phyloP scores from a whole-genome alignment of 805 yeast genomes.

The Cyberlindnera veronae region DNA sequence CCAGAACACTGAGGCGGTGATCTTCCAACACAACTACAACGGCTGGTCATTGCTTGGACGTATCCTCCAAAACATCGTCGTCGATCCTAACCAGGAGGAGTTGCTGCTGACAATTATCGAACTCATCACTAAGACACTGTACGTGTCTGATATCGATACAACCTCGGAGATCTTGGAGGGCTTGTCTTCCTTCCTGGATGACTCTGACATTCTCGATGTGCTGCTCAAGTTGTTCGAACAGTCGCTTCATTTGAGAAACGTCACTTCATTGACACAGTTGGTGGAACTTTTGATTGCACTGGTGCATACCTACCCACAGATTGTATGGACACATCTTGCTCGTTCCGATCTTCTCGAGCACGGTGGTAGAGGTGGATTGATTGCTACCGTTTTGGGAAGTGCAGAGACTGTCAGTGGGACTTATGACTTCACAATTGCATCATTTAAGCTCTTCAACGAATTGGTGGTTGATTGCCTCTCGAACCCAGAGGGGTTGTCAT shows the following conservation, averaged over 20 bases:
- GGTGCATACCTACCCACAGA: constrained; percentile 48
- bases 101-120: constrained; percentile 47
- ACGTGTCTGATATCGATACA: constrained; percentile 36
- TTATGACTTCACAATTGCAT: constrained; percentile 58
- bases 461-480: constrained; percentile 49
- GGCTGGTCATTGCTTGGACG: constrained; percentile 91
- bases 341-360: constrained; percentile 63
- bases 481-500: constrained; percentile 34
- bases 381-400: constrained; percentile 60
- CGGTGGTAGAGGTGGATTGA: constrained; percentile 62
- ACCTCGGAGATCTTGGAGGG: constrained; percentile 37
- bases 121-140: constrained; percentile 46
- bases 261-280: constrained; percentile 41
- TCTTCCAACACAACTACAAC: constrained; percentile 69
- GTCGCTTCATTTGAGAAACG: constrained; percentile 53
- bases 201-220: constrained; percentile 59
- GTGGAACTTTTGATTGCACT: constrained; percentile 48
- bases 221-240: constrained; percentile 66
- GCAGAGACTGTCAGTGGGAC: constrained; percentile 68
- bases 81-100: constrained; percentile 34
- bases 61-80: constrained; percentile 55
- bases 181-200: constrained; percentile 43
- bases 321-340: constrained; percentile 78
- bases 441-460: constrained; percentile 51
- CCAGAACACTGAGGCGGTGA: constrained; percentile 40